Conservation (phyloP, 495 filamentous ascomycete genomes). For the Neurospora pannonica region DNA sequence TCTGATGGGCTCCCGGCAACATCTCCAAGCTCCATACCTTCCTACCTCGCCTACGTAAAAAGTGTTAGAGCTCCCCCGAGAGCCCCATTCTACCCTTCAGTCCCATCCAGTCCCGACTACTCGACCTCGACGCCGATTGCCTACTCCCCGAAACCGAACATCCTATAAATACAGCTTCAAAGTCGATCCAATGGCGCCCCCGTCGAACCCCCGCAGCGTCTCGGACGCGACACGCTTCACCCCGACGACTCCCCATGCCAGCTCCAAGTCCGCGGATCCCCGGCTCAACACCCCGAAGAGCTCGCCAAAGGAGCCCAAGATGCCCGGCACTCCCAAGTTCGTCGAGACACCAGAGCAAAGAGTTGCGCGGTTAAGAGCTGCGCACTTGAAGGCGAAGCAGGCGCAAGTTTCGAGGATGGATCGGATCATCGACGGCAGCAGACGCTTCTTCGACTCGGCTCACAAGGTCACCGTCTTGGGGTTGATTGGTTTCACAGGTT, state of each 20-base stretch:
- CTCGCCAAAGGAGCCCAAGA: constrained; percentile 19
- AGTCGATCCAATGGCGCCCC: constrained; percentile 10
- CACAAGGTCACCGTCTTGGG: constrained; percentile 68
- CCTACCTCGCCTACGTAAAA: not conserved
- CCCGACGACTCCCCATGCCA: constrained; percentile 78
- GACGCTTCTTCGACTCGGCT: constrained; percentile 70
- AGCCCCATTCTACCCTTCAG: not conserved
- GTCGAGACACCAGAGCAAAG: constrained; percentile 83
- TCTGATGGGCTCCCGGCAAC: not conserved
- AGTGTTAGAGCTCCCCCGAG: not conserved
- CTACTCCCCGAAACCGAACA: not conserved
- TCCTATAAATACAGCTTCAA: not conserved
- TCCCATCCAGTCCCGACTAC: not conserved
- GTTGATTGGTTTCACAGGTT: constrained; percentile 76
- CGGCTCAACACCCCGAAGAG: constrained; percentile 56
- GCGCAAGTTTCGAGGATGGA: constrained; percentile 61
- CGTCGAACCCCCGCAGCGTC: constrained; percentile 70
- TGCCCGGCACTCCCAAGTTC: constrained; percentile 8
- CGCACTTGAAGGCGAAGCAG: constrained; percentile 59
- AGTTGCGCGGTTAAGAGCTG: constrained; percentile 74
- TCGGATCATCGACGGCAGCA: constrained; percentile 53
- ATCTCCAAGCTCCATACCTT: not conserved
- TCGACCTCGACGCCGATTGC: not conserved
- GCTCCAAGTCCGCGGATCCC: constrained; percentile 48
- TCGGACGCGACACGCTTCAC: constrained; percentile 95